Percentiles rank a stretch among this genome's conserved stretches.
Evolutionary conservation across 345 rosid genomes (phyloP).

Genomic region (sweet orange (Citrus sinensis)): DVS_A1.0 CM039162.1:29841001-29841500

Average conservation of each 20-base stretch:
- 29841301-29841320: constrained; percentile 91
- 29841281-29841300: constrained; percentile 73
- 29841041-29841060: constrained; percentile 81
- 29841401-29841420: constrained; percentile 83
- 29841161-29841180: constrained; percentile 73
- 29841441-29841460: constrained; percentile 68
- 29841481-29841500: constrained; percentile 39
- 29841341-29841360: constrained; percentile 72
- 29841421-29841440: constrained; percentile 78
- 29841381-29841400: constrained; percentile 58
- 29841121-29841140: constrained; percentile 50
- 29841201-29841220: constrained; percentile 94
- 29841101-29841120: constrained; percentile 53
- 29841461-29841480: constrained; percentile 89
- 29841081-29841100: constrained; percentile 75
- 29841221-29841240: constrained; percentile 88
- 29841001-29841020: constrained; percentile 53
- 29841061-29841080: constrained; percentile 82
- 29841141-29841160: constrained; percentile 69
- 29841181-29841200: constrained; percentile 86
- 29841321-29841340: constrained; percentile 91
- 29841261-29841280: constrained; percentile 88
- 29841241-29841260: constrained; percentile 78
- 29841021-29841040: constrained; percentile 84
- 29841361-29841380: constrained; percentile 86